Evolutionary conservation across 116 monocot species (phyloP), one percentile per base, ranked within the genome.

Genomic region (Iris pallida): DNA sequence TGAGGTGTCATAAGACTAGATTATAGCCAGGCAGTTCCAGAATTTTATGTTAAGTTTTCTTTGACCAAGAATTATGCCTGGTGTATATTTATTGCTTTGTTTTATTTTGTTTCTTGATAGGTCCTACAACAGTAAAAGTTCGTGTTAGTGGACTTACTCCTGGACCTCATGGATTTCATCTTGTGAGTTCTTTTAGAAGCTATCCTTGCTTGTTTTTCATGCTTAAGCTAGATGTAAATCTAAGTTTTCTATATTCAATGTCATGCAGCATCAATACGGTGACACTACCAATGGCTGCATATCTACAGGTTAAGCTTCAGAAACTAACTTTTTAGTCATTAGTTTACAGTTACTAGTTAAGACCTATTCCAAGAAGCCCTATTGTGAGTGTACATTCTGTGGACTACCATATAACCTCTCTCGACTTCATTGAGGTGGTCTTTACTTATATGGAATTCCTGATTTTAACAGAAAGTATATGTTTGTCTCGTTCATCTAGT

Each of bases 271-370:
- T 59, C 82, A 89, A 62, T 90, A 57, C 68, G 93, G 93, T 30
- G 90, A 93, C 62, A 90, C 90, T 43, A 89, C 93, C 43, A 93
- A 93, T 86, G 93, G 93, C 43, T 93, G 93, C 80, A 87, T 93
- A 40, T 93, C 93, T 66, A 90, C 92, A 73, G 92, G 92, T 92
- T 42, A 56, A 72, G 12, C 68, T 30, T 30, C 30, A 30, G 30
- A 30, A 30, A 30, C 30, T 30, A n/a, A n/a, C n/a, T n/a, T n/a
- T n/a, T n/a, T n/a, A n/a, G n/a, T n/a, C n/a, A n/a, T n/a, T n/a
- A n/a, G n/a, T n/a, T n/a, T n/a, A n/a, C n/a, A n/a, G n/a, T n/a
- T 30, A 30, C 3, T 30, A 30, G 30, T 30, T 30, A 30, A 30
- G 30, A 30, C 30, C 30, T 30, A 30, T 30, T 30, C 30, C 30